Base-by-base conservation (phyloP, 345 rosid species). In the Citrus sinensis region DNA sequence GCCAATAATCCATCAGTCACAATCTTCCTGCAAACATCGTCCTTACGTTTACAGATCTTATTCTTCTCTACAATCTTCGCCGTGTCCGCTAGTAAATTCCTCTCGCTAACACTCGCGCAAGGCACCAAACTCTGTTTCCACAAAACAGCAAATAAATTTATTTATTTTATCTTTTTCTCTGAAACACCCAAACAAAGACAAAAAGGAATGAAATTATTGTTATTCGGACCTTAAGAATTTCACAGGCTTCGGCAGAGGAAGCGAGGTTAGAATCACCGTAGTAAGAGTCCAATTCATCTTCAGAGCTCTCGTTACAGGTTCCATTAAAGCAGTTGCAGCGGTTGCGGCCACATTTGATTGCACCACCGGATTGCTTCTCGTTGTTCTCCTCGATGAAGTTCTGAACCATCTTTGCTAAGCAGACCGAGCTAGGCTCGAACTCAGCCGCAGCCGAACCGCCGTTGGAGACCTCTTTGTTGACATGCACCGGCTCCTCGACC, bases 391-490 rank as follows among this genome's bases (percentile, higher is more conserved):
- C 98, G 6, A 93, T 88, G 85, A 89, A 93, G 82, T 84, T 89
- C 69, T 80, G 87, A n/a, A 93, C 97, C 98, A 93, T 92, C 77
- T 88, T 89, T 56, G 85, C 86, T 78, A 93, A 81, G 74, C 94
- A 92, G 2, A 87, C 83, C 0, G 98, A 92, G 85, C 94, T 92
- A 71, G 98, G 98, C 85, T 92, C 98, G 64, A 88, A 86, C 60
- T 90, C 98, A 22, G 71, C 79, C 1, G 83, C 98, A 22, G 71
- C 79, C 1, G 84, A 82, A 67, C 77, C 80, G 17, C 56, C 82
- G 2, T 71, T 30, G 6, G 30, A 19, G 60, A 70, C 67, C 29
- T 88, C 93, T 73, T 87, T 87, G 62, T 76, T 77, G 59, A 79
- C 74, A 49, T 64, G 70, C 20, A 66, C 13, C 3, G 83, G 60